Evolutionary conservation across 805 yeast species (phyloP), one percentile per base, ranked within the genome.

Genomic region (Deakozyma indianensis): DNA sequence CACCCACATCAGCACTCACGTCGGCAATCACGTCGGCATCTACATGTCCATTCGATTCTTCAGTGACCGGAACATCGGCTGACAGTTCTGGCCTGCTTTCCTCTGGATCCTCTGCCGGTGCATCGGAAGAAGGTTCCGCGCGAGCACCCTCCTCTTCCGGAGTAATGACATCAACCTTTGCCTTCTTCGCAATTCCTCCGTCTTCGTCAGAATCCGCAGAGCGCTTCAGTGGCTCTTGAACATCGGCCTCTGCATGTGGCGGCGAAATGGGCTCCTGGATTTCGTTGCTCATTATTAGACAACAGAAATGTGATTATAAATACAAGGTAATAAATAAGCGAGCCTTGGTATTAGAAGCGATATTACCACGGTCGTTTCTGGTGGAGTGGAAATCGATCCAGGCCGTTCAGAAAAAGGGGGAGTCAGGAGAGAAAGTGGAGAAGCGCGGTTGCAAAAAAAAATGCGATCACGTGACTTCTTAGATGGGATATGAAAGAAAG

Each of bases 101-200:
- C 18, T 32, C 38, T 7, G 38, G 7, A n/a, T 5, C 18, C 18
- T 32, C 38, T 14, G 38, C 38, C 18, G 38, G 38, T 25, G 7
- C 11, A 14, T 32, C 38, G 18, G 38, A 32, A 9, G 7, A 14
- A 7, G 18, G 11, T 16, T 40, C 42, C 14, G 42, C 16, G n/a
- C n/a, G n/a, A 11, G 21, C 41, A n/a, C 41, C 41, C 15, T 40
- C 42, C 24, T 40, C 42, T 22, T 40, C 42, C 25, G 42, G 42
- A 11, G 42, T 40, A 9, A 40, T 22, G 20, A 40, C 42, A 22
- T 22, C 42, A 24, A 40, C 42, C 18, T 32, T 32, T 14, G 38
- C 18, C 38, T 32, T 32, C 18, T 32, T 32, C 18, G 18, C 38
- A 7, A n/a, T n/a, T 14, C 18, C 18, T 32, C 20, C 38, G 5